phyloP scores from a whole-genome alignment of 2,329 filamentous ascomycete genomes.

The Cryoendolithus antarcticus region DNA sequence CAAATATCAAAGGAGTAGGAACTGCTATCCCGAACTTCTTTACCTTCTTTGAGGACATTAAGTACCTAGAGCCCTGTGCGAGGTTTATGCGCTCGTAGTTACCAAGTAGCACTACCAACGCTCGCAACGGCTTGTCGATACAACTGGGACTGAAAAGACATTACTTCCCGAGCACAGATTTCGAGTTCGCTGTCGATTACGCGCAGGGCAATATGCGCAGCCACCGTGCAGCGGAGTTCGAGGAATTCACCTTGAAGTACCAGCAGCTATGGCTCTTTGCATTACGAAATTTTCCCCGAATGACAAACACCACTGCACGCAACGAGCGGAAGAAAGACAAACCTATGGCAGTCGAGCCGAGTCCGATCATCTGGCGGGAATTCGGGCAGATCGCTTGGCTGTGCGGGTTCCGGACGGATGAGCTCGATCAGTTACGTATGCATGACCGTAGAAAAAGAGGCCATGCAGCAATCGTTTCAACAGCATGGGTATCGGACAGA shows the following conservation, averaged over 20 bases:
- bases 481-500: background rate
- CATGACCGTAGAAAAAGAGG: background rate
- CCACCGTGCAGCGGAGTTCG: too few species aligned
- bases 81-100: conserved; percentile 4
- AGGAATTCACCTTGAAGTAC: too few species aligned
- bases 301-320: conserved; percentile 4
- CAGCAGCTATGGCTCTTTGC: conserved; percentile 2
- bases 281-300: conserved; percentile 7
- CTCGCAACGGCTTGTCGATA: too few species aligned
- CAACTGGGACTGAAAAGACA: too few species aligned
- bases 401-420: conserved; percentile 3
- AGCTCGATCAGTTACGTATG: background rate
- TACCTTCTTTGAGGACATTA: conserved; percentile 15
- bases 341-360: conserved; percentile 5
- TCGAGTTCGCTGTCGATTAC: too few species aligned
- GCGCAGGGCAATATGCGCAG: too few species aligned
- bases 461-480: conserved; percentile 1
- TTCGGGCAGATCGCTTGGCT: conserved; percentile 3
- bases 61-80: conserved; percentile 13
- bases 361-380: conserved; percentile 3
- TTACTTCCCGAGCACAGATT: too few species aligned
- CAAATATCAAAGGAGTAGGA: conserved; percentile 1
- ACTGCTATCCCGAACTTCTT: conserved; percentile 11
- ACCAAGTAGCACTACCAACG: too few species aligned
- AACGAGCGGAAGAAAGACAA: conserved; percentile 6